A percentile compares a stretch with the other conserved stretches of the same genome.
phyloP scores from a whole-genome alignment of 257 asterid species.

The Lantana camara region DNA sequence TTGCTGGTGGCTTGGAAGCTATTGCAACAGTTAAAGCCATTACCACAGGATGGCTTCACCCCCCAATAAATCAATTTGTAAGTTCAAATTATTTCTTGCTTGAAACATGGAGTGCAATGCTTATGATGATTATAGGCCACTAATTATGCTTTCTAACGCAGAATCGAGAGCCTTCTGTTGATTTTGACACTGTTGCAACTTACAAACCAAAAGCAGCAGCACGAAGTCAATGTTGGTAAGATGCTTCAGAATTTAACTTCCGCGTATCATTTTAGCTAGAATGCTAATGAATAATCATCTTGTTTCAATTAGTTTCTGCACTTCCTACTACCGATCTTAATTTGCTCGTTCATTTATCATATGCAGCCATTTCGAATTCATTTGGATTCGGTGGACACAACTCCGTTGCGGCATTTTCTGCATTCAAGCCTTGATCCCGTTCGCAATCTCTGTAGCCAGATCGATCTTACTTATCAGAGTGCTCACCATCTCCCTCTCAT shows the following conservation, averaged over 20 bases:
- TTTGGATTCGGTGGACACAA: too few relatives aligned
- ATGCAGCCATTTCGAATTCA: too few relatives aligned
- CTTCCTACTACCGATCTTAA: slow-evolving; percentile 2
- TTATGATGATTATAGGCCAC: slow-evolving; percentile 1
- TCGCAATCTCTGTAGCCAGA: slow-evolving; percentile 6
- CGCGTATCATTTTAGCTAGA: not conserved
- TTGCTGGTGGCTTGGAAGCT: too few relatives aligned
- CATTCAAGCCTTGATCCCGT: slow-evolving; percentile 47
- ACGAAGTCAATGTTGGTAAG: too few relatives aligned
- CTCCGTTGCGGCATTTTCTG: slow-evolving; percentile 74
- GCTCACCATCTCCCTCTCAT: not conserved
- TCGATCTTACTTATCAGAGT: slow-evolving; percentile 9
- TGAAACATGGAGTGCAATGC: not conserved
- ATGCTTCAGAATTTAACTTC: too few relatives aligned
- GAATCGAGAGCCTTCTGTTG: slow-evolving; percentile 90
- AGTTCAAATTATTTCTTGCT: slow-evolving; percentile 28
- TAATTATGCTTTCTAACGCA: slow-evolving; percentile 32
- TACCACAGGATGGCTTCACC: slow-evolving; percentile 92
- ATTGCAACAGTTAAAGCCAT: slow-evolving; percentile 89
- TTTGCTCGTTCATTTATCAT: slow-evolving; percentile 24
- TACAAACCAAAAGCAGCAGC: too few relatives aligned
- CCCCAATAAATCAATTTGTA: slow-evolving; percentile 84
- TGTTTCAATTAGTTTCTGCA: too few relatives aligned
- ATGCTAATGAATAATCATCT: not conserved
- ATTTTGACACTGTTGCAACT: slow-evolving; percentile 83